These are phyloP conservation scores for Neonectria punicea DNA, from an alignment of 2,329 filamentous ascomycete genomes.

Conservation along the genomic window DNA sequence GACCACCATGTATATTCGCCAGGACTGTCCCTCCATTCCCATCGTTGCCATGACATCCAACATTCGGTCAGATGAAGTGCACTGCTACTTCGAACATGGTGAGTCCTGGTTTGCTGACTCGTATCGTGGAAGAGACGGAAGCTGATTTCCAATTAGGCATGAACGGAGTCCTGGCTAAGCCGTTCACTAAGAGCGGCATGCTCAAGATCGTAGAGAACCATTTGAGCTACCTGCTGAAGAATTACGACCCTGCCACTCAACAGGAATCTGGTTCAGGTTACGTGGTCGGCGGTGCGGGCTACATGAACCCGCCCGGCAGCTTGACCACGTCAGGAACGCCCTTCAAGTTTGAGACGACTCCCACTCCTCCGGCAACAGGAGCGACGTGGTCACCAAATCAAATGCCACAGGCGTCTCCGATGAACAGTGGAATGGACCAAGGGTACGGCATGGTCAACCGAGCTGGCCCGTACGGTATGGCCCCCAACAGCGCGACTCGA, in stretches of 20 bases:
- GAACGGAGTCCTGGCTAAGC: constrained; percentile 97
- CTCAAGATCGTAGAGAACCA: constrained; percentile 89
- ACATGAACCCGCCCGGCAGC: constrained; percentile 48
- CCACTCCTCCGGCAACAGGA: constrained; percentile 61
- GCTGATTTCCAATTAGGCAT: constrained; percentile 71
- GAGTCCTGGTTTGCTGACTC: constrained; percentile 50
- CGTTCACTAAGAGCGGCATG: constrained; percentile 91
- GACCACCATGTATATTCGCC: constrained; percentile 90
- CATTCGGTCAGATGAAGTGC: constrained; percentile 94
- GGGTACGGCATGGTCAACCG: constrained; percentile 59
- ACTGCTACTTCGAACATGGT: constrained; percentile 98
- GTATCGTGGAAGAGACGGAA: constrained; percentile 24
- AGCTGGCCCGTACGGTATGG: constrained; percentile 52
- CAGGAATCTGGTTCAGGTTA: constrained; percentile 51
- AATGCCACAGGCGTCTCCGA: constrained; percentile 61
- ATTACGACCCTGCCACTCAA: constrained; percentile 58
- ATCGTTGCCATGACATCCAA: constrained; percentile 99
- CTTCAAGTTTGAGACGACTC: constrained; percentile 66
- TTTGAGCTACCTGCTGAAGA: constrained; percentile 83
- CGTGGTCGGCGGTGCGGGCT: constrained; percentile 47
- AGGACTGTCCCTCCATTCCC: constrained; percentile 82
- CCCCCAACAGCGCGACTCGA: constrained; percentile 45
- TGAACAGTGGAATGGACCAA: constrained; percentile 53
- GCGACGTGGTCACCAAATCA: constrained; percentile 64
- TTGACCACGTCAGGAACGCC: constrained; percentile 37